These are phyloP conservation scores for Phytomonas francai DNA, from an alignment of 208 protist genomes.

Conservation along the genomic window DNA sequence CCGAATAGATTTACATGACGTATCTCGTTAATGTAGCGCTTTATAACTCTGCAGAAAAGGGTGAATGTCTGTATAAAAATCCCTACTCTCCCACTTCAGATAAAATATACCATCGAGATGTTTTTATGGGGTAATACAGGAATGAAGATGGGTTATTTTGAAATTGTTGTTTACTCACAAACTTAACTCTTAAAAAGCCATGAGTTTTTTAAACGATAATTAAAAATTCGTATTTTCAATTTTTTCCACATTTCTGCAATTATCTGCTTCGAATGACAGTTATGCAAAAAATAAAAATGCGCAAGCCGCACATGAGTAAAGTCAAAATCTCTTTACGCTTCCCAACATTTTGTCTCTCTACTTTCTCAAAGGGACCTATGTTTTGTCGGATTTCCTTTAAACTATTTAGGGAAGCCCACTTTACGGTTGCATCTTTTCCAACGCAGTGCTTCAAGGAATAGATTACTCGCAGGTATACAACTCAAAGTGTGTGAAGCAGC, in stretches of 20 bases:
- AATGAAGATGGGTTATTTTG: constrained; percentile 7
- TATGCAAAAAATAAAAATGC: no score
- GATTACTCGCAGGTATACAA: background rate
- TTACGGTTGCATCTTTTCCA: background rate
- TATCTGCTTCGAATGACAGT: no score
- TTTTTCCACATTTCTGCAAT: no score
- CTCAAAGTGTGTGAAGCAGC: background rate
- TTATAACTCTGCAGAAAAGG: background rate
- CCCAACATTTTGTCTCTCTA: background rate
- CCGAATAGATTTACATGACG: background rate
- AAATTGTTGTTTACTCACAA: constrained; percentile 3
- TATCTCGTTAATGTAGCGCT: background rate
- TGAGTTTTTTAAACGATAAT: background rate
- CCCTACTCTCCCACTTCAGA: background rate
- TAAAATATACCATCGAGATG: background rate
- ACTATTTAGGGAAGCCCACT: background rate
- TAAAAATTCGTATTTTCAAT: no score
- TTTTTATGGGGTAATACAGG: background rate
- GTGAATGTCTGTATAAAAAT: background rate
- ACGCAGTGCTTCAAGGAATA: background rate
- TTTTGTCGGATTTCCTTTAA: background rate
- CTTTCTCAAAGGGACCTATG: background rate
- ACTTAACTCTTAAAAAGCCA: constrained; percentile 3
- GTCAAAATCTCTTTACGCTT: background rate
- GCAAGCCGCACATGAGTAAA: background rate